Conservation (phyloP, 1,284 basidiomycete species). For the Agaricales sp. region DNA sequence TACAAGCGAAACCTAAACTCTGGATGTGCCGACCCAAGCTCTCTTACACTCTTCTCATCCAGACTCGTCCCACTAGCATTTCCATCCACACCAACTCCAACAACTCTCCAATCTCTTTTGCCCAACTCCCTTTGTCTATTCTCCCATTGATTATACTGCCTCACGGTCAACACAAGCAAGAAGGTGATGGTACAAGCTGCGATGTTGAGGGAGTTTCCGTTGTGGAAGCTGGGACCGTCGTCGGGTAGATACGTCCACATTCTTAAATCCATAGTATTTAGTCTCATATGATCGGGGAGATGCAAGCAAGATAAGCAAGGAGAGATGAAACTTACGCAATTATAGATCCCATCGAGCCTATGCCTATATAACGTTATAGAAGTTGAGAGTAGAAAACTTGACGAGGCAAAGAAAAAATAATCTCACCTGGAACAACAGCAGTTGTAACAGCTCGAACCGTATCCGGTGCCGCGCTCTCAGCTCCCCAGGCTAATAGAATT, state of each 20-base stretch:
- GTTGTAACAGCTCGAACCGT: conserved; percentile 29
- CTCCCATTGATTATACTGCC: conserved; percentile 26
- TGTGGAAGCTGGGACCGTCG: conserved; percentile 31
- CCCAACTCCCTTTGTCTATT: conserved; percentile 29
- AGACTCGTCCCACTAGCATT: too few species aligned
- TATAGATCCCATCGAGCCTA: conserved; percentile 28
- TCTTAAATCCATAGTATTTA: conserved; percentile 14
- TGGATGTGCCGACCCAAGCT: conserved; percentile 33
- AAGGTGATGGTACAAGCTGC: conserved; percentile 22
- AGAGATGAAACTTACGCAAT: conserved; percentile 27
- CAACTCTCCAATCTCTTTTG: conserved; percentile 27
- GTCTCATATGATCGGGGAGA: too few species aligned
- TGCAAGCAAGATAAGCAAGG: too few species aligned
- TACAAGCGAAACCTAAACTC: conserved; percentile 29
- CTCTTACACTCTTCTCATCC: conserved; percentile 22
- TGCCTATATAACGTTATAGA: conserved; percentile 13
- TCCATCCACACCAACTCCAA: conserved; percentile 24
- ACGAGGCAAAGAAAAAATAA: neutral
- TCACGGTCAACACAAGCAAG: conserved; percentile 19
- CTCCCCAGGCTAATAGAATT: conserved; percentile 27
- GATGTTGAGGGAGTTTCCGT: conserved; percentile 33
- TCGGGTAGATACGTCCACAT: conserved; percentile 29
- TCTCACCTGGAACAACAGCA: conserved; percentile 25
- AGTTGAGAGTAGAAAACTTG: neutral
- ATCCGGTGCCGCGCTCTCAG: conserved; percentile 32